A percentile compares a stretch with the other conserved stretches of the same genome.
Evolutionary conservation across 352 stramenopile genomes (phyloP).

Genomic region (Globisporangium cylindrosporum): DNA sequence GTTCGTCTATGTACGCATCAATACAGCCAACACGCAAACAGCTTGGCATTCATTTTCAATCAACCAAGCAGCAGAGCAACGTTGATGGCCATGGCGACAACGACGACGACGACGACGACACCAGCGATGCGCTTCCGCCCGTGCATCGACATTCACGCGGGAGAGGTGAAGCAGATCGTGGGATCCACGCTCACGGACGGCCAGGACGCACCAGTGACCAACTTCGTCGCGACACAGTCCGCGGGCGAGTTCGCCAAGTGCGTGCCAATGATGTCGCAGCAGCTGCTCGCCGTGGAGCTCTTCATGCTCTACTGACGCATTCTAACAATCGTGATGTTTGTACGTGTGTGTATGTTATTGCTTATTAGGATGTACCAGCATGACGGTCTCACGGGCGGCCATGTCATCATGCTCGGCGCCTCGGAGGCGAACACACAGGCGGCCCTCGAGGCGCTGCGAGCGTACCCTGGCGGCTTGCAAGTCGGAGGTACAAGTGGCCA

Average conservation of each 20-base stretch:
- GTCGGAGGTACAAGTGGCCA: conserved; percentile 79
- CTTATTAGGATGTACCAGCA: conserved; percentile 87
- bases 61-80: not conserved
- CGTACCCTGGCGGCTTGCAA: conserved; percentile 93
- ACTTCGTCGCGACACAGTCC: conserved; percentile 88
- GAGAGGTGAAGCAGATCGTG: conserved; percentile 99
- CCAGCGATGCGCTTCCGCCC: conserved; percentile 94
- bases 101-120: conserved; percentile 1
- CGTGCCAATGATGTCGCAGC: conserved; percentile 10
- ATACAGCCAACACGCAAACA: not conserved
- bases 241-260: conserved; percentile 74
- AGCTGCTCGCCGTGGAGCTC: not conserved
- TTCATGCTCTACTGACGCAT: not conserved
- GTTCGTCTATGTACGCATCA: not conserved
- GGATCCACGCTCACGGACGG: conserved; percentile 94
- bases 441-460: conserved; percentile 77
- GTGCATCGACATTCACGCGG: conserved; percentile 98
- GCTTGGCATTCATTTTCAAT: not conserved
- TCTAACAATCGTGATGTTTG: not conserved
- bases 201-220: conserved; percentile 78
- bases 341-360: not conserved
- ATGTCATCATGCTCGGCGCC: conserved; percentile 98
- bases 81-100: conserved; percentile 7
- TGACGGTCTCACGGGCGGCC: conserved; percentile 90
- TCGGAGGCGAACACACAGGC: conserved; percentile 90